A percentile compares a stretch with the other conserved stretches of the same genome.
Conservation (phyloP, 2,329 filamentous ascomycete genomes). For the Fusarium vanettenii region DNA sequence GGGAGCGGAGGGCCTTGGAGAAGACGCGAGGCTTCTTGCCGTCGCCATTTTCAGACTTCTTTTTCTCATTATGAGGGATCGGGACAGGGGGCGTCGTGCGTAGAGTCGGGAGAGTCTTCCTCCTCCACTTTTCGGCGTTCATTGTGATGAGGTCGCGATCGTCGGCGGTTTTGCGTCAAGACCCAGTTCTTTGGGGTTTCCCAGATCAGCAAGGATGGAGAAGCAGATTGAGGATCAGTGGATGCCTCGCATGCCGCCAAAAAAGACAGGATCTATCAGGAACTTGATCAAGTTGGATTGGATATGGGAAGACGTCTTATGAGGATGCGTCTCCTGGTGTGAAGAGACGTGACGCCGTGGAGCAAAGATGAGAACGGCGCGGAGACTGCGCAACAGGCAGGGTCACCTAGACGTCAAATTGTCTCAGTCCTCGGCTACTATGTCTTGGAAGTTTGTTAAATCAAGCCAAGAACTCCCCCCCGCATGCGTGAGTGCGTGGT, state of each 20-base stretch:
- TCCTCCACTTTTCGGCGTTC: slow-evolving; percentile 51
- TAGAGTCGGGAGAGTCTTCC: slow-evolving; percentile 47
- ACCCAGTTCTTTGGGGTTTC: slow-evolving; percentile 1
- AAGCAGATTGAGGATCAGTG: slow-evolving; percentile 20
- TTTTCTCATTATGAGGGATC: slow-evolving; percentile 32
- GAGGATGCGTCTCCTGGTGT: slow-evolving; percentile 16
- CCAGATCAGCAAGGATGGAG: slow-evolving; percentile 12
- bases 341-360: slow-evolving; percentile 1
- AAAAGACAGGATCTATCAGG: slow-evolving; percentile 18
- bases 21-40: slow-evolving; percentile 51
- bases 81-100: slow-evolving; percentile 38
- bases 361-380: slow-evolving; percentile 16
- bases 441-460: slow-evolving; percentile 36
- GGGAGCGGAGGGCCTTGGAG: slow-evolving; percentile 52
- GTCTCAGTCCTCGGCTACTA: slow-evolving; percentile 36
- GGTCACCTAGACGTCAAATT: slow-evolving; percentile 39
- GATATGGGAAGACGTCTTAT: slow-evolving; percentile 24
- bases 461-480: slow-evolving; percentile 25
- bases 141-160: slow-evolving; percentile 33
- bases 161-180: slow-evolving; percentile 1
- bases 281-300: slow-evolving; percentile 12
- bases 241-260: slow-evolving; percentile 35
- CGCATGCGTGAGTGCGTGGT: slow-evolving; percentile 38
- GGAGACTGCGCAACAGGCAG: slow-evolving; percentile 12
- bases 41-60: slow-evolving; percentile 42